A percentile compares a stretch with the other conserved stretches of the same genome.
These are phyloP conservation scores for Exophiala xenobiotica DNA, from an alignment of 2,329 filamentous ascomycete species.

Conservation along the genomic window DNA sequence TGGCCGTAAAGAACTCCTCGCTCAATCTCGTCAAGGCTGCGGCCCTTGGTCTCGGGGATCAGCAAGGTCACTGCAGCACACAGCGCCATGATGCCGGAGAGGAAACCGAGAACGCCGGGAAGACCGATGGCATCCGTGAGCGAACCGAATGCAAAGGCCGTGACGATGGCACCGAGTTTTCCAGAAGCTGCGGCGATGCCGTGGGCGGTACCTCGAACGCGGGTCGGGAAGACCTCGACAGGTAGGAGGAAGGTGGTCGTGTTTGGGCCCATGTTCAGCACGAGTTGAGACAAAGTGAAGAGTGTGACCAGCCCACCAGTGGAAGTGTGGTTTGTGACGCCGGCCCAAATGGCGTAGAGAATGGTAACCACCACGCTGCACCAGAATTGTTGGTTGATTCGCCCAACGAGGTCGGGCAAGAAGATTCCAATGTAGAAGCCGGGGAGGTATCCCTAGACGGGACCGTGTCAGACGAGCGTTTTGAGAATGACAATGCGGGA, in stretches of 20 bases:
- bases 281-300: constrained; percentile 35
- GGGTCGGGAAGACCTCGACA: constrained; percentile 64
- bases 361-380: constrained; percentile 28
- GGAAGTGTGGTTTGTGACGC: constrained; percentile 31
- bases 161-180: constrained; percentile 55
- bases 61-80: constrained; percentile 28
- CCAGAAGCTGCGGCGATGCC: constrained; percentile 62
- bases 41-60: constrained; percentile 34
- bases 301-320: constrained; percentile 33
- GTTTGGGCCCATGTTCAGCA: constrained; percentile 52
- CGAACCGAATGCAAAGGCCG: constrained; percentile 30
- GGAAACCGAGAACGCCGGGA: constrained; percentile 28
- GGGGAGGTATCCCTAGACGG: constrained; percentile 28
- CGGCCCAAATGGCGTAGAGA: constrained; percentile 36
- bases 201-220: constrained; percentile 62
- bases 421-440: constrained; percentile 32
- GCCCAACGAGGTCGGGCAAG: constrained; percentile 30
- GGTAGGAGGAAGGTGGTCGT: constrained; percentile 64
- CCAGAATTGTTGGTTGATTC: constrained; percentile 30
- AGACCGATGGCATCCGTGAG: constrained; percentile 30
- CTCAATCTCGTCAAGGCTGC: constrained; percentile 32
- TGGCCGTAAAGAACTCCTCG: constrained; percentile 15
- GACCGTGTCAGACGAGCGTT: background rate
- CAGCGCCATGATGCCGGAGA: constrained; percentile 32
- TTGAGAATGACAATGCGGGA: background rate